Base-by-base conservation (phyloP, 164 flowering plant genomes). In the Kalanchoe fedtschenkoi region DNA sequence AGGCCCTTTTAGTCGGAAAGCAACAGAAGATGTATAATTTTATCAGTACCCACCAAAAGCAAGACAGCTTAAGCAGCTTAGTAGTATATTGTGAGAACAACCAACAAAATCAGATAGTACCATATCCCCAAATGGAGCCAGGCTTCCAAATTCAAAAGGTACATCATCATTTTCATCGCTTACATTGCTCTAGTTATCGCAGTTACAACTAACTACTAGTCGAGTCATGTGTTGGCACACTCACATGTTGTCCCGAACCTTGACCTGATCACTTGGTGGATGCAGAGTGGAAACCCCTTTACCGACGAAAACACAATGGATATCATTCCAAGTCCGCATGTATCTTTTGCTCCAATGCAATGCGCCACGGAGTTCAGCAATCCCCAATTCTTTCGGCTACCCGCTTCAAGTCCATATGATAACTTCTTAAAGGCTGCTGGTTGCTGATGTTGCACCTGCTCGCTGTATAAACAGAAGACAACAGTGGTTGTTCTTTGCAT, bases 391-490 rank as follows among this genome's bases (percentile, higher is more conserved):
- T 88, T 91, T 70, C 72, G 83, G 65, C 62, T 91, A 65, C 97
- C 97, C 6, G 91, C 97, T 69, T 75, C 97, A 30, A 91, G 97
- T 68, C 97, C 97, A 1, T 91, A 84, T 19, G 97, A 91, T 76
- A 88, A 86, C 60, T 91, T 91, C 76, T 71, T 91, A 71, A 88
- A 88, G 77, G 95, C 97, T 3, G 97, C 97, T 21, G 93, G 97
- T 69, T 86, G 97, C 74, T 84, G 69, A 76, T 42, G 46, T 21
- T 1, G 11, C 2, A n/a, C n/a, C n/a, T n/a, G n/a, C n/a, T n/a
- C n/a, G n/a, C n/a, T n/a, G n/a, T n/a, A n/a, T n/a, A n/a, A n/a
- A n/a, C 16, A 10, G 46, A 3, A 15, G 5, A 42, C 19, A 10
- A 15, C 16, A 15, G 3, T n/a, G 9, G 6, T 19, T 4, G 24